Base-by-base conservation (phyloP, 2,329 filamentous ascomycete species). In the Sporothrix inflata region DNA sequence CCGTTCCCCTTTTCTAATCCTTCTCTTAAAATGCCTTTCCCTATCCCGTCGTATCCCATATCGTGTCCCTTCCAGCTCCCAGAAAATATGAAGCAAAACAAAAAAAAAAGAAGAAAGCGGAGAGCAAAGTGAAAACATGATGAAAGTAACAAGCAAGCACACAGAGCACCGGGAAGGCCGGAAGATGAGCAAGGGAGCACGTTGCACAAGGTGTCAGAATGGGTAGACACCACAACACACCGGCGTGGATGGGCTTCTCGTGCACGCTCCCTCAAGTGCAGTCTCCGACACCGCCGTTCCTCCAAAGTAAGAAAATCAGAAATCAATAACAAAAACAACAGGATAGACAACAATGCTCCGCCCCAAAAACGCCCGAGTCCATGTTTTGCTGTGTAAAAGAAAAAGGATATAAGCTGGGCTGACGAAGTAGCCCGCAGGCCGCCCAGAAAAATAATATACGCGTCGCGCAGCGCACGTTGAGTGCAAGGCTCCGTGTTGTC, bases 281-380 rank as follows among this genome's bases (percentile, higher is more conserved):
- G 24, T n/a, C 24, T 49, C 63, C 63, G 42, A 24, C 38, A 19
- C 38, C 60, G 16, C 21, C 40, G 16, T 30, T 49, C 63, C 24
- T 30, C 63, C 1, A 49, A 47, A 19, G 3, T 12, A 12, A 63
- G 21, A 14, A 63, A 45, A 45, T 14, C 27, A 42, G 16, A 14
- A 12, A 45, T 57, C 27, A 60, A 71, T 47, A 65, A 42, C 27
- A 27, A 45, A 53, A 55, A 65, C n/a, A 71, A 68, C 24, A 45
- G 16, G 47, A 51, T 63, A 63, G n/a, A 40, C 42, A 49, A 51
- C 24, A 27, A 69, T 71, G 34, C 53, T 61, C 55, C 42, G n/a
- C 34, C 27, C 69, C 66, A 53, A 57, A 57, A 73, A 74, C 73
- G 73, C 73, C 73, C 61, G 42, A 61, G 57, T 11, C 71, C 71